Conservation (phyloP, 495 filamentous ascomycete species). For the Xylaria flabelliformis region DNA sequence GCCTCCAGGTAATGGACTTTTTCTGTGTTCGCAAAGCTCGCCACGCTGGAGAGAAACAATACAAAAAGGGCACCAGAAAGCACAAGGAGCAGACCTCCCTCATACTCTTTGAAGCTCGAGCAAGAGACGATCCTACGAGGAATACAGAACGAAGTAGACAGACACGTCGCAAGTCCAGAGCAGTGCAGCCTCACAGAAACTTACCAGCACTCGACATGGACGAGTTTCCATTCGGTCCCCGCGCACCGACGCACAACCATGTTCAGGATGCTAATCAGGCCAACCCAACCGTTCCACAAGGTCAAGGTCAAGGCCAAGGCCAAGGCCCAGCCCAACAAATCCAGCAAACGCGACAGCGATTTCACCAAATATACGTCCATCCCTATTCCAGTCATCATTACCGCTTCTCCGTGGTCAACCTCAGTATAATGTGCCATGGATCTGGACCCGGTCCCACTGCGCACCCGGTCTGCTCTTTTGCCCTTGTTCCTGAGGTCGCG, state of each 20-base stretch:
- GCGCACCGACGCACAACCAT: background rate
- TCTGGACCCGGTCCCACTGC: background rate
- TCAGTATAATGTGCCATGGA: constrained; percentile 24
- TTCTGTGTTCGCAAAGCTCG: constrained; percentile 23
- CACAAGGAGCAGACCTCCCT: background rate
- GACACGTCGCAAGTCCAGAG: background rate
- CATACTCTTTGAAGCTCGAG: constrained; percentile 1
- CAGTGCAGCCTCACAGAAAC: background rate
- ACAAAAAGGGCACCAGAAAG: background rate
- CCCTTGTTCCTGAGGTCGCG: constrained; percentile 30
- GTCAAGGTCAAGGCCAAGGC: background rate
- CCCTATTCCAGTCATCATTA: constrained; percentile 29
- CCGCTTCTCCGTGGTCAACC: constrained; percentile 38
- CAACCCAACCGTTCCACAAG: too few relatives aligned
- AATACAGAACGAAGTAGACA: background rate
- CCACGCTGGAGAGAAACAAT: background rate
- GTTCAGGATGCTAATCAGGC: background rate
- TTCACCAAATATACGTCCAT: constrained; percentile 31
- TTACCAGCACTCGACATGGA: background rate
- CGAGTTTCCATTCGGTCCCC: background rate
- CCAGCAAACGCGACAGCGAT: background rate
- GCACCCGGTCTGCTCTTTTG: constrained; percentile 32
- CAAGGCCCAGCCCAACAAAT: background rate
- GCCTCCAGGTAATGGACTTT: constrained; percentile 6
- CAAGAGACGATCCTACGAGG: background rate